Conservation (phyloP, 495 filamentous ascomycete species). For the Xylaria curta region DNA sequence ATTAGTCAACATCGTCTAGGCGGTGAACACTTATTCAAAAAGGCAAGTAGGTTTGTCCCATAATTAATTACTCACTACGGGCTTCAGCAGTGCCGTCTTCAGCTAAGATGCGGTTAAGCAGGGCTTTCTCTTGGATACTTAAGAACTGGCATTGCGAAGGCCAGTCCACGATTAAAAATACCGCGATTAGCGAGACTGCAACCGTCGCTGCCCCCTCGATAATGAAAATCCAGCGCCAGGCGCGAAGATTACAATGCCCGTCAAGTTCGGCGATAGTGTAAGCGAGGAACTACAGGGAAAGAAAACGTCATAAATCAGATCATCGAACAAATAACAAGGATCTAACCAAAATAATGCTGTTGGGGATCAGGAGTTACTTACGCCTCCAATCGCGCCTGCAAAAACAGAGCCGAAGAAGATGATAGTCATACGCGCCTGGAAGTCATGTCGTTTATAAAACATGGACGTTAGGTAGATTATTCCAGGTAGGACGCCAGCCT, state of each 20-base stretch:
- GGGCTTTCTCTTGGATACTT: slow-evolving; percentile 49
- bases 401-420: slow-evolving; percentile 65
- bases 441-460: slow-evolving; percentile 69
- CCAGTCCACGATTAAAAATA: slow-evolving; percentile 64
- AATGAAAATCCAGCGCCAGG: slow-evolving; percentile 60
- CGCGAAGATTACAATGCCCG: slow-evolving; percentile 54
- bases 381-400: slow-evolving; percentile 66
- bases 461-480: slow-evolving; percentile 62
- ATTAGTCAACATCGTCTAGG: background rate
- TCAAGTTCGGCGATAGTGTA: slow-evolving; percentile 63
- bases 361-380: slow-evolving; percentile 30
- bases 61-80: slow-evolving; percentile 34
- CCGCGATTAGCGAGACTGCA: slow-evolving; percentile 50
- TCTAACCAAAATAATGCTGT: background rate
- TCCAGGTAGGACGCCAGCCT: slow-evolving; percentile 65
- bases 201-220: slow-evolving; percentile 63
- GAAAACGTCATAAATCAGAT: background rate
- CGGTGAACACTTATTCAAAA: background rate
- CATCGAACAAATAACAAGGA: too few relatives aligned
- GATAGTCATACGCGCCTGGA: slow-evolving; percentile 63
- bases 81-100: slow-evolving; percentile 49
- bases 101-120: slow-evolving; percentile 52
- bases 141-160: slow-evolving; percentile 60
- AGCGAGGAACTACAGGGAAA: slow-evolving; percentile 55
- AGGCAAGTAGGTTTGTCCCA: background rate